Evolutionary conservation across 2,329 filamentous ascomycete species (phyloP).

Genomic region (Aspergillus aculeatus): DNA sequence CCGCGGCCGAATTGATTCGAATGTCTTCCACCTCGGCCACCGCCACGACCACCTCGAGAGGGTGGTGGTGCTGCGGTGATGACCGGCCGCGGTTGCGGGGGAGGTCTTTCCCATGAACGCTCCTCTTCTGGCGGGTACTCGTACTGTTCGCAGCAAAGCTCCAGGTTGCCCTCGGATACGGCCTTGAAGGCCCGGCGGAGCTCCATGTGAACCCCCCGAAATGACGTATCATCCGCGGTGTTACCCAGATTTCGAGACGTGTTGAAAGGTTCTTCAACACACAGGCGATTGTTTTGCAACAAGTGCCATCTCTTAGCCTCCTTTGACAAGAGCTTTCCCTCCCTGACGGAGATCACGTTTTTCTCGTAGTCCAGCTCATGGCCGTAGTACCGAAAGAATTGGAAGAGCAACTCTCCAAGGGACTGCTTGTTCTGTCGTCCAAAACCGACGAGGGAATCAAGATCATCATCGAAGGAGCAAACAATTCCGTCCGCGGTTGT

Average conservation of each 20-base stretch:
- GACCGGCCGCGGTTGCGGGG: conserved; percentile 56
- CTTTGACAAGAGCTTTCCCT: conserved; percentile 75
- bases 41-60: conserved; percentile 49
- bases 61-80: conserved; percentile 45
- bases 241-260: conserved; percentile 85
- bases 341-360: conserved; percentile 77
- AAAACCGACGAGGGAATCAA: conserved; percentile 70
- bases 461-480: conserved; percentile 82
- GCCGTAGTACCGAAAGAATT: conserved; percentile 93
- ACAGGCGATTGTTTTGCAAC: conserved; percentile 76
- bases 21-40: conserved; percentile 51
- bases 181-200: conserved; percentile 83
- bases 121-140: conserved; percentile 82
- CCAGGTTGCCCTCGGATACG: conserved; percentile 73
- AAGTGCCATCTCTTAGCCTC: conserved; percentile 86
- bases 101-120: conserved; percentile 55
- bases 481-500: conserved; percentile 63
- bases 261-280: conserved; percentile 97
- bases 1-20: conserved; percentile 49
- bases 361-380: conserved; percentile 90
- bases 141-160: conserved; percentile 82
- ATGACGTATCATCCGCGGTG: conserved; percentile 92
- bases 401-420: conserved; percentile 81
- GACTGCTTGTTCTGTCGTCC: conserved; percentile 78
- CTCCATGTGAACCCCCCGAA: conserved; percentile 86